Conservation (phyloP, 345 rosid genomes). For the Litchi chinensis region DNA sequence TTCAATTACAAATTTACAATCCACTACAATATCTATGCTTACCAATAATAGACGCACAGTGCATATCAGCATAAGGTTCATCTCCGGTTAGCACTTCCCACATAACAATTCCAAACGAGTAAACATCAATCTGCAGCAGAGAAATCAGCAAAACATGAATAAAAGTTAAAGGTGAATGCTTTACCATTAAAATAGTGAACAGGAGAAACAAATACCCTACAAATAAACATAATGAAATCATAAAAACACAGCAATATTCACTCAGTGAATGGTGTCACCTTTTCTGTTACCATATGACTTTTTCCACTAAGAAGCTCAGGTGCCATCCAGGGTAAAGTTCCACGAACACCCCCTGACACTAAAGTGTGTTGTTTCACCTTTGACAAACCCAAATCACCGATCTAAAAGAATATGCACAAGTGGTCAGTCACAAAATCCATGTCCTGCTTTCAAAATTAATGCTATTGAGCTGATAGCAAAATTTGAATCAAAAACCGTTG, state of each 20-base stretch:
- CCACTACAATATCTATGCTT: conserved; percentile 22
- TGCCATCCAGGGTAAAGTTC: conserved; percentile 99
- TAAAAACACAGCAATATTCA: not conserved
- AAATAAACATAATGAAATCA: not conserved
- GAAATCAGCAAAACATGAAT: conserved; percentile 8
- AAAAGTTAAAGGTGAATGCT: not conserved
- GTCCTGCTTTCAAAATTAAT: not conserved
- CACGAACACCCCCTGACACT: conserved; percentile 99
- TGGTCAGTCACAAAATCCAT: conserved; percentile 18
- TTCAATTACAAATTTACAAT: not conserved
- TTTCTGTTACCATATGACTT: conserved; percentile 95
- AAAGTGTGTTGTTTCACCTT: conserved; percentile 95
- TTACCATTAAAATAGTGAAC: not conserved
- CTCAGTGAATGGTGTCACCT: conserved; percentile 47
- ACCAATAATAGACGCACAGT: conserved; percentile 97
- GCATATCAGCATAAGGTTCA: conserved; percentile 94
- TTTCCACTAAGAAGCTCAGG: conserved; percentile 99
- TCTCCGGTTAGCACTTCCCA: conserved; percentile 98
- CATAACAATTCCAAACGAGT: conserved; percentile 97
- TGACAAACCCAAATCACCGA: conserved; percentile 94
- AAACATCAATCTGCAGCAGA: conserved; percentile 81
- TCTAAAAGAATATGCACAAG: conserved; percentile 43
- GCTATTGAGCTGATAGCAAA: conserved; percentile 1
- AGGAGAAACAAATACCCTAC: not conserved
- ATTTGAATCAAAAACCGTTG: not conserved